Conservation (phyloP, 225 moss, liverwort and hornwort species). For the Ulota crispa region DNA sequence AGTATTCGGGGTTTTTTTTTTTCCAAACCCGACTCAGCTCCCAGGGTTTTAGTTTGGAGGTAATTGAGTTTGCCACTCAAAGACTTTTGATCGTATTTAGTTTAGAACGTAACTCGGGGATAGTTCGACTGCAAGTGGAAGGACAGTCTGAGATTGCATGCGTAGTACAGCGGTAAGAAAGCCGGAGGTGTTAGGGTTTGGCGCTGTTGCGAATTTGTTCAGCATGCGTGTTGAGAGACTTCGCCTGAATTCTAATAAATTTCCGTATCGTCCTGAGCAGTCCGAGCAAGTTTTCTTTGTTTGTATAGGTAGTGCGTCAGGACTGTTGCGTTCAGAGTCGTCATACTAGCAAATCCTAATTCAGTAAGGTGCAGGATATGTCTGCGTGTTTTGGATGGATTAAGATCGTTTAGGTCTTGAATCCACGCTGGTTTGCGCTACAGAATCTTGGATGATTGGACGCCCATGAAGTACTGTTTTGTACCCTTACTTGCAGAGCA, state of each 20-base stretch:
- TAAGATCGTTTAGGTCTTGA: neutral
- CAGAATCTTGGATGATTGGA: neutral
- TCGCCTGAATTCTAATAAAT: neutral
- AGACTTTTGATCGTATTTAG: neutral
- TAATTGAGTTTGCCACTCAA: neutral
- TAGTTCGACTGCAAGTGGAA: neutral
- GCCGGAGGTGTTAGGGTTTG: constrained; percentile 13
- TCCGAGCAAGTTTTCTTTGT: neutral
- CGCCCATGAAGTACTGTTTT: neutral
- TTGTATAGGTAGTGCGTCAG: neutral
- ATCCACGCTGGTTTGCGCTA: neutral
- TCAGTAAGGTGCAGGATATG: neutral
- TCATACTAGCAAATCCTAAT: neutral
- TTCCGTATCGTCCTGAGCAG: neutral
- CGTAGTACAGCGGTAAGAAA: neutral
- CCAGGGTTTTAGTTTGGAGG: neutral
- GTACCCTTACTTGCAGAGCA: neutral
- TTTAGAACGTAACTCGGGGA: neutral
- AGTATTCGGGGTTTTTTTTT: neutral
- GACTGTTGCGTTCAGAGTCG: neutral
- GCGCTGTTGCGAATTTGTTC: neutral
- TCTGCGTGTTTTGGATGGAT: neutral
- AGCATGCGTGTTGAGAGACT: neutral
- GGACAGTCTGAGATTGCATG: neutral
- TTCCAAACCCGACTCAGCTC: neutral